These are phyloP conservation scores for Coemansia sp. DNA, from an alignment of 192 early-diverging fungal genomes.

Conservation along the genomic window DNA sequence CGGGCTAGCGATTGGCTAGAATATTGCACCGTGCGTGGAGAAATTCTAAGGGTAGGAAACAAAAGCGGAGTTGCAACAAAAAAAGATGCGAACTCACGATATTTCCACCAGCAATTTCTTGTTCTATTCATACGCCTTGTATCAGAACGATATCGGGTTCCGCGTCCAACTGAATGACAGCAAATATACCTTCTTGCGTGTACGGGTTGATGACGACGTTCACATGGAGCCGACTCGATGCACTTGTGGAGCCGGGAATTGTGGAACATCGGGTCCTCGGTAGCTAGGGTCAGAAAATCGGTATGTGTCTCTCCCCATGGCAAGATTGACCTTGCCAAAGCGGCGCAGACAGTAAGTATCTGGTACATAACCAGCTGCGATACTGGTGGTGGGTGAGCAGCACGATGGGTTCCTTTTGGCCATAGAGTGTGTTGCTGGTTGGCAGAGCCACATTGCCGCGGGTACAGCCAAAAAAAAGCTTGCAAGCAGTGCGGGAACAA, in stretches of 20 bases:
- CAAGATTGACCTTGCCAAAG: conserved; percentile 25
- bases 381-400: conserved; percentile 56
- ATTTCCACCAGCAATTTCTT: no score
- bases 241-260: conserved; percentile 16
- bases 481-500: no score
- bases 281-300: conserved; percentile 40
- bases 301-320: conserved; percentile 42
- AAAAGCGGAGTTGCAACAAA: no score
- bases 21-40: no score
- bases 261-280: conserved; percentile 41
- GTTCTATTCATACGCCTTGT: background rate
- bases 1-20: no score
- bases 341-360: conserved; percentile 33
- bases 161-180: background rate
- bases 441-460: no score
- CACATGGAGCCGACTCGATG: conserved; percentile 30
- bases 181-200: conserved; percentile 1
- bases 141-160: conserved; percentile 17
- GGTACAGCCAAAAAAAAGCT: no score
- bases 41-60: no score
- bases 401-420: conserved; percentile 58
- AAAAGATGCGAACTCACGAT: no score
- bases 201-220: conserved; percentile 25
- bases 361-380: conserved; percentile 24
- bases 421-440: conserved; percentile 44